These are phyloP conservation scores for Leucoagaricus sp. DNA, from an alignment of 1,284 basidiomycete genomes.

Conservation along the genomic window DNA sequence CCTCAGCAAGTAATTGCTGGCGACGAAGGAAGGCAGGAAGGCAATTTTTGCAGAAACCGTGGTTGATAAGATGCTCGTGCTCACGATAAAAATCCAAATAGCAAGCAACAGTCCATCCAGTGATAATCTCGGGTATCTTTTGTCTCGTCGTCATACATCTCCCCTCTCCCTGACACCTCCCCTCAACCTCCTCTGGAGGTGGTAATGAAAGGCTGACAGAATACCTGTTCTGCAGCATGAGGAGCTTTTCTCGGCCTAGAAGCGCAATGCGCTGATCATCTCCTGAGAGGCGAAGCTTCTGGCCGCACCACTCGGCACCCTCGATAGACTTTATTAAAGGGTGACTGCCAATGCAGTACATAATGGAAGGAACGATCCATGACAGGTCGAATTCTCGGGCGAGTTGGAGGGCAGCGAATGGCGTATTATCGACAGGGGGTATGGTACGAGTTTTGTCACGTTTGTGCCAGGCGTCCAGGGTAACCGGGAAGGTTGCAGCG, in stretches of 20 bases:
- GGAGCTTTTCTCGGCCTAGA: conserved; percentile 26
- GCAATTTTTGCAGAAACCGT: conserved; percentile 24
- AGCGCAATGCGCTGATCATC: conserved; percentile 25
- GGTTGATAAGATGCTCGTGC: conserved; percentile 20
- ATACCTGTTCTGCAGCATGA: conserved; percentile 24
- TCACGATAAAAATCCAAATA: conserved; percentile 32
- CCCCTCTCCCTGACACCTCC: conserved; percentile 12
- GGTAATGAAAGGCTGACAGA: conserved; percentile 19
- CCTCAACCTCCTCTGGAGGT: background rate
- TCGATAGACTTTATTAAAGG: conserved; percentile 34
- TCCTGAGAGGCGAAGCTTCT: conserved; percentile 18
- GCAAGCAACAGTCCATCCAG: conserved; percentile 29
- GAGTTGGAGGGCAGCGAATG: conserved; percentile 33
- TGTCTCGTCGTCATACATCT: conserved; percentile 21
- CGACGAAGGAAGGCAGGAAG: conserved; percentile 15
- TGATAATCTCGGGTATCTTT: conserved; percentile 24
- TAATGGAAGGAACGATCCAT: conserved; percentile 33
- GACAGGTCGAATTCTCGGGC: conserved; percentile 31
- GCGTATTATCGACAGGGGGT: conserved; percentile 35
- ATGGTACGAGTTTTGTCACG: conserved; percentile 33
- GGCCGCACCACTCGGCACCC: conserved; percentile 25
- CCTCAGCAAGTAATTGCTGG: conserved; percentile 14
- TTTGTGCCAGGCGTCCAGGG: conserved; percentile 31
- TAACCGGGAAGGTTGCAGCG: conserved; percentile 35
- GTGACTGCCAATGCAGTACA: conserved; percentile 36